A percentile compares a stretch with the other conserved stretches of the same genome.
Evolutionary conservation across 75 land plant genomes (phyloP).

Genomic region (Selaginella moellendorffii): DNA sequence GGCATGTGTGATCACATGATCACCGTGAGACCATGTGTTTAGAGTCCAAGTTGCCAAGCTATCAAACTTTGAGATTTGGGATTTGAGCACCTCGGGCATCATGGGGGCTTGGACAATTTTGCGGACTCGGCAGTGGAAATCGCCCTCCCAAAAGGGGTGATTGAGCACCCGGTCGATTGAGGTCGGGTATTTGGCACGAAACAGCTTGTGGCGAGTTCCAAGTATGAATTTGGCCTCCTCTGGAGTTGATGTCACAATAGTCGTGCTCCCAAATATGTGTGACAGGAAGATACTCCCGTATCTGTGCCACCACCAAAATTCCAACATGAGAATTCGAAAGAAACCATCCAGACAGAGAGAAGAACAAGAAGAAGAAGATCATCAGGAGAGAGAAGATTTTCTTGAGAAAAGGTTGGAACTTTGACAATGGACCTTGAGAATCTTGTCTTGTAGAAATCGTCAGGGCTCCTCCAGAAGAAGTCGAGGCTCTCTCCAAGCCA

Average conservation of each 20-base stretch:
- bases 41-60: neutral
- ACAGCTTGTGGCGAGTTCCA: neutral
- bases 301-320: neutral
- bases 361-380: no score
- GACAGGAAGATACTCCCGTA: slow-evolving; percentile 5
- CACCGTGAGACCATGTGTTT: neutral
- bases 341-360: no score
- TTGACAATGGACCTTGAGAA: neutral
- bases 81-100: neutral
- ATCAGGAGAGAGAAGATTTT: no score
- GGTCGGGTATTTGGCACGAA: neutral
- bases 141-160: slow-evolving; percentile 7
- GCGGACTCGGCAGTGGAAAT: slow-evolving; percentile 1
- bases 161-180: slow-evolving; percentile 1
- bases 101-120: neutral
- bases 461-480: neutral
- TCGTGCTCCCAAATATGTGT: slow-evolving; percentile 4
- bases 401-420: no score
- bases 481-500: slow-evolving; percentile 6
- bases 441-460: neutral
- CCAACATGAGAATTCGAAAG: neutral
- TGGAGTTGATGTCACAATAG: neutral
- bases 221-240: slow-evolving; percentile 7
- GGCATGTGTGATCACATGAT: neutral
- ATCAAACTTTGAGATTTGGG: neutral